phyloP scores from a whole-genome alignment of 768 basidiomycete genomes.

The Tulasnella sp. region DNA sequence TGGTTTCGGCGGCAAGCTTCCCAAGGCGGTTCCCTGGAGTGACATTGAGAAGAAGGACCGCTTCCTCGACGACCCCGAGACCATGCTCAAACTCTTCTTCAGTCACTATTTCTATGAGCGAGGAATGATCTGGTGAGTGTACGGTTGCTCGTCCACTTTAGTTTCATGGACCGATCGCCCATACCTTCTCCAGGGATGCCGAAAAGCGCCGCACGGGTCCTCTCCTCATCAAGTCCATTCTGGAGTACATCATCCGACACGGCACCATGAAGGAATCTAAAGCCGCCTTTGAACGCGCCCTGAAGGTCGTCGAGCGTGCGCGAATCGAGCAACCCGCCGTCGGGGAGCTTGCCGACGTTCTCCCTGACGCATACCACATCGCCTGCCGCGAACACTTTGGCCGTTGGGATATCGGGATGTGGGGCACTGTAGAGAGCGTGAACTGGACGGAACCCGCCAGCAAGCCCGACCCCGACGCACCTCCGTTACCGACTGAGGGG shows the following conservation, averaged over 20 bases:
- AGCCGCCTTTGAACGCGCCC: not conserved
- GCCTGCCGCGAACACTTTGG: constrained; percentile 2
- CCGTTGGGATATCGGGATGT: not conserved
- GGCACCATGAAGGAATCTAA: not conserved
- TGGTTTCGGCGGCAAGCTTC: not conserved
- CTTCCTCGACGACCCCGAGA: constrained; percentile 1
- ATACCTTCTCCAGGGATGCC: not conserved
- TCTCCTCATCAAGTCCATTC: constrained; percentile 1
- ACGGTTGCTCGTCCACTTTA: not conserved
- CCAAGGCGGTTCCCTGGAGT: not conserved
- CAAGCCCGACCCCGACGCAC: not conserved
- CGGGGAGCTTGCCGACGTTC: not conserved
- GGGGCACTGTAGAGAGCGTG: not conserved
- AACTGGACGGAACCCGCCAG: not conserved
- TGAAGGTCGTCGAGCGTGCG: not conserved
- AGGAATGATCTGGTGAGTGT: constrained; percentile 3
- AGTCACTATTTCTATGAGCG: not conserved
- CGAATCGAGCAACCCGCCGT: constrained; percentile 7
- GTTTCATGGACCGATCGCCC: not conserved
- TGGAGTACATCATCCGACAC: constrained; percentile 4
- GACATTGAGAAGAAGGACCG: not conserved
- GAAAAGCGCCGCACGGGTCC: constrained; percentile 8
- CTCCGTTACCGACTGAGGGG: not conserved
- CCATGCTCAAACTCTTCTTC: not conserved
- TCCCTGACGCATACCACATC: constrained; percentile 1